Base-by-base conservation (phyloP, 2,329 filamentous ascomycete genomes). In the Ramichloridium luteum region DNA sequence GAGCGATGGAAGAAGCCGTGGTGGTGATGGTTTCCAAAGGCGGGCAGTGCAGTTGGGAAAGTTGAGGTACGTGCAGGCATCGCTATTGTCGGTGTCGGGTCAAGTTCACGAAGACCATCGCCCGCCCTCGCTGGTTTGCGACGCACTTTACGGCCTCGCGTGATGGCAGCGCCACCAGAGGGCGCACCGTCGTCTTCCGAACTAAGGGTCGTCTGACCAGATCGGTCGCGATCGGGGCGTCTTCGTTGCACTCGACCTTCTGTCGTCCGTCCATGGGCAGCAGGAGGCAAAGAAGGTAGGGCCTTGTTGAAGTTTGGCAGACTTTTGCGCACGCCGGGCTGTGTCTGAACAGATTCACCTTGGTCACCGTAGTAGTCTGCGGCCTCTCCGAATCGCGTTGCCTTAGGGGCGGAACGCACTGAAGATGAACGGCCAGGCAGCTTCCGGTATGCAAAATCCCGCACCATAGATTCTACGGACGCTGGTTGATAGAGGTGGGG, bases 341-440 rank as follows among this genome's bases (percentile, higher is more conserved):
- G 73, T 2, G 58, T 49, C 8, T 55, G 48, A 4, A 77, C 71
- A 13, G 70, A 74, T 47, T 75, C 56, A 6, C 72, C 72, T 40
- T 70, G 64, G 45, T 77, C 72, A 30, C 64, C 64, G 47, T 76
- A 77, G 50, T 72, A 77, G 26, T 72, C 68, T 14, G 46, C 43
- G n/a, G 73, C 64, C 3, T 72, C 72, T 25, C 72, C 73, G 34
- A 64, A 61, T 23, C n/a, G 20, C 9, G 13, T 12, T 11, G 28
- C 14, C 12, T 18, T 28, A 12, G 27, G 26, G 9, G 33, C 12
- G 18, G 30, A 32, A 5, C 30, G 30, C 14, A 14, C 15, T 4
- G 33, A 39, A 15, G 11, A 23, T 10, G 32, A 16, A n/a, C 34
- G 23, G 18, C 25, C 15, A 16, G 25, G 3, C n/a, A 25, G 28